A percentile compares a stretch with the other conserved stretches of the same genome.
These are phyloP conservation scores for Fusarium tanahbumbuense DNA, from an alignment of 2,329 filamentous ascomycete genomes.

Conservation along the genomic window DNA sequence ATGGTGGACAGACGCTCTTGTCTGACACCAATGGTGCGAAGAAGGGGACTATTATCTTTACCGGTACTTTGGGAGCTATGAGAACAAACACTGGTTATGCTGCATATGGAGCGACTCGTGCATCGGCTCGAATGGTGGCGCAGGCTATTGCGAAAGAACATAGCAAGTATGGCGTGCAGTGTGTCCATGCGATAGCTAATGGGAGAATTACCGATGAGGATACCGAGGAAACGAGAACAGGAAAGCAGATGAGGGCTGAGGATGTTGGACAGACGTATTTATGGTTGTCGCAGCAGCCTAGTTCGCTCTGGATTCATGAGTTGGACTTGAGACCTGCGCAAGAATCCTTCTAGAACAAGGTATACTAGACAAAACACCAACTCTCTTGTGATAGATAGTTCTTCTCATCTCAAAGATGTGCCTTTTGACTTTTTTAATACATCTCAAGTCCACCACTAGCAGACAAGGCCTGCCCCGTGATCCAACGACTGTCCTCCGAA, in stretches of 20 bases:
- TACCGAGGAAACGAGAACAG: slow-evolving; percentile 59
- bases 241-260: slow-evolving; percentile 68
- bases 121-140: slow-evolving; percentile 65
- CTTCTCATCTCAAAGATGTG: too few relatives aligned
- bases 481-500: slow-evolving; percentile 60
- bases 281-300: slow-evolving; percentile 49
- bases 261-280: slow-evolving; percentile 68
- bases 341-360: slow-evolving; percentile 7
- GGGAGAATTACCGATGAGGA: slow-evolving; percentile 64
- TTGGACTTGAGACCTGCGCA: slow-evolving; percentile 39
- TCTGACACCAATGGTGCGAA: slow-evolving; percentile 59
- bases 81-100: slow-evolving; percentile 65
- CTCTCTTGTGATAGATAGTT: too few relatives aligned
- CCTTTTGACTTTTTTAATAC: slow-evolving; percentile 2
- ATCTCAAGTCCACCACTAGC: slow-evolving; percentile 57
- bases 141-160: slow-evolving; percentile 68
- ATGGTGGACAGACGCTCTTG: slow-evolving; percentile 58
- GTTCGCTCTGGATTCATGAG: slow-evolving; percentile 37
- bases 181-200: slow-evolving; percentile 70
- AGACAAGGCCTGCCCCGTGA: slow-evolving; percentile 66
- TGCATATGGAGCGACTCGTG: slow-evolving; percentile 65
- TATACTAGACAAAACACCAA: too few relatives aligned
- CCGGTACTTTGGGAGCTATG: slow-evolving; percentile 65
- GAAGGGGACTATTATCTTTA: slow-evolving; percentile 69
- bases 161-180: slow-evolving; percentile 66